phyloP scores from a whole-genome alignment of 202 grass and related monocot genomes.

The Bolboschoenoplectus hybrid region DNA sequence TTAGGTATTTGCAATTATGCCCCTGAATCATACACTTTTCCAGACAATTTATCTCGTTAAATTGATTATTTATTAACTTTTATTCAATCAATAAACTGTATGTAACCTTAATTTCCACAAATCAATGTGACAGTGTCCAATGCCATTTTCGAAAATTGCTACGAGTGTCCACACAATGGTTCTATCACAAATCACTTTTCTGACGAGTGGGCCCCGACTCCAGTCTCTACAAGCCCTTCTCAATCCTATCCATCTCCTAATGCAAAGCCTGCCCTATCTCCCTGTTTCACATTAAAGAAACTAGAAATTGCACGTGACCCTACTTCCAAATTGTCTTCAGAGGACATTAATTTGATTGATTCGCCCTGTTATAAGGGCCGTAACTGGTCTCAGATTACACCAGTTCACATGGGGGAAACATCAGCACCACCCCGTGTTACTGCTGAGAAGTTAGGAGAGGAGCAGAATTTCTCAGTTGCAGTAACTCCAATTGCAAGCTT shows the following conservation, averaged over 20 bases:
- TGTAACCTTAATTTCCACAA: not conserved
- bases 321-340: slow-evolving; percentile 23
- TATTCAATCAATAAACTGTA: not conserved
- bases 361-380: slow-evolving; percentile 73
- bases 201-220: not conserved
- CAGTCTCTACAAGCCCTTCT: slow-evolving; percentile 15
- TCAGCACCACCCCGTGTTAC: slow-evolving; percentile 30
- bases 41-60: not conserved
- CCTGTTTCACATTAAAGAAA: slow-evolving; percentile 22
- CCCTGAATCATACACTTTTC: not conserved
- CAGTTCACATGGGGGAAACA: slow-evolving; percentile 46
- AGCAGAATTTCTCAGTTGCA: not conserved
- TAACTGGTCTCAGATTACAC: slow-evolving; percentile 45
- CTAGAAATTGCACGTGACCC: slow-evolving; percentile 27
- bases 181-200: not conserved
- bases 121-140: slow-evolving; percentile 12
- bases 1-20: not conserved
- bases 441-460: slow-evolving; percentile 3
- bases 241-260: not conserved
- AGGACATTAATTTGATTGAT: slow-evolving; percentile 49
- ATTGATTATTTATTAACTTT: not conserved
- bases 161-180: not conserved
- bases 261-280: not conserved
- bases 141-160: not conserved
- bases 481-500: slow-evolving; percentile 1